Evolutionary conservation across 257 asterid genomes (phyloP).

Genomic region (Solanum corneliomulleri): DNA sequence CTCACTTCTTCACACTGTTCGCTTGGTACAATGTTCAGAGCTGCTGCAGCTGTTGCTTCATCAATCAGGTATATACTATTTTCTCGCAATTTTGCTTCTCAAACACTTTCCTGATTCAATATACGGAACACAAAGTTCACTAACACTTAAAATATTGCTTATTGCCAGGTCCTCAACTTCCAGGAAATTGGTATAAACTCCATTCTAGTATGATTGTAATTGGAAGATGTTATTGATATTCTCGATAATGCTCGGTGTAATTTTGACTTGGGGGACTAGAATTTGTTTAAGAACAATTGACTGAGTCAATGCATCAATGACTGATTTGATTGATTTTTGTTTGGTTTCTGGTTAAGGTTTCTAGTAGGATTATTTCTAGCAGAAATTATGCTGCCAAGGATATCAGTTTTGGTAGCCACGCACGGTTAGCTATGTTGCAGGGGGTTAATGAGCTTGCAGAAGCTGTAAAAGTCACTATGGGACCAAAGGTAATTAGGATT

Average conservation of each 20-base stretch:
- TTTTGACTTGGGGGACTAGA: not conserved
- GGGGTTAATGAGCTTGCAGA: conserved; percentile 91
- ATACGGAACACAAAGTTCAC: not conserved
- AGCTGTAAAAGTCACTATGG: conserved; percentile 96
- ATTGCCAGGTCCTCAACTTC: conserved; percentile 59
- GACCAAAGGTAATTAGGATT: conserved; percentile 57
- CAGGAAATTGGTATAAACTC: conserved; percentile 34
- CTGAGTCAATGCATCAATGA: not conserved
- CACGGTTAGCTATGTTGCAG: conserved; percentile 71
- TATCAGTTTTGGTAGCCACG: conserved; percentile 58
- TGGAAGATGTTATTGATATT: not conserved
- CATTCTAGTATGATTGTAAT: not conserved
- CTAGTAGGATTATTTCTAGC: conserved; percentile 34
- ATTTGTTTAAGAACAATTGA: not conserved
- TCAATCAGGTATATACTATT: conserved; percentile 37
- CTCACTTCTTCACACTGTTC: not conserved
- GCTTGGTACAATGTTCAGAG: conserved; percentile 40
- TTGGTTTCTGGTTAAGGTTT: conserved; percentile 24
- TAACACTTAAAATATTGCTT: not conserved
- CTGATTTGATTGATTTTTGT: not conserved
- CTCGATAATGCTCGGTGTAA: not conserved
- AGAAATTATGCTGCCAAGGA: conserved; percentile 86
- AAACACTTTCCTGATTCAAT: not conserved
- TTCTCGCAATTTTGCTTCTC: not conserved
- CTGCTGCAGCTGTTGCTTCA: conserved; percentile 50